Conservation (phyloP, 2,329 filamentous ascomycete genomes). For the Diaporthe sp. region DNA sequence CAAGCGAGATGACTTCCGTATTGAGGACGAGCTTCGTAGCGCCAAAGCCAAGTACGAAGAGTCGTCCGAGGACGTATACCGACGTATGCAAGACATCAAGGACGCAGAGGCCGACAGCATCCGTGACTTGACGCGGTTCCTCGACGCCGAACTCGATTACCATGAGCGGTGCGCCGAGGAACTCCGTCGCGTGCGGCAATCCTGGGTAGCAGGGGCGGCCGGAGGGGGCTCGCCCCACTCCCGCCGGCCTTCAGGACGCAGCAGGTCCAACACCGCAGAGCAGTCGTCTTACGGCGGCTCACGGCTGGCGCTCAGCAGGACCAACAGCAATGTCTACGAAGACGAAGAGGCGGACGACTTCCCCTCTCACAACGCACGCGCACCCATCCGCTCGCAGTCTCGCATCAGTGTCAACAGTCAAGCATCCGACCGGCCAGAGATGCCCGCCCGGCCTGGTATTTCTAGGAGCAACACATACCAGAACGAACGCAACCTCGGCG, state of each 20-base stretch:
- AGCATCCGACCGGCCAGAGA: slow-evolving; percentile 43
- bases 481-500: slow-evolving; percentile 39
- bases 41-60: slow-evolving; percentile 98
- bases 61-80: slow-evolving; percentile 89
- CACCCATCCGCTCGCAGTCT: slow-evolving; percentile 59
- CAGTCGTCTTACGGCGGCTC: slow-evolving; percentile 53
- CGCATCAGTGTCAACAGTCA: slow-evolving; percentile 45
- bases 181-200: slow-evolving; percentile 69
- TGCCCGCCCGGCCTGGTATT: slow-evolving; percentile 53
- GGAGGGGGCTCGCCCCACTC: slow-evolving; percentile 39
- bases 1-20: slow-evolving; percentile 92
- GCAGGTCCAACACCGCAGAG: slow-evolving; percentile 64
- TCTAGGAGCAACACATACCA: slow-evolving; percentile 58
- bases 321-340: slow-evolving; percentile 55
- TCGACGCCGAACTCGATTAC: slow-evolving; percentile 91
- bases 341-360: slow-evolving; percentile 53
- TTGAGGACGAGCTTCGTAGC: slow-evolving; percentile 91
- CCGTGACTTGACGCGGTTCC: slow-evolving; percentile 81
- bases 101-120: slow-evolving; percentile 90
- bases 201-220: slow-evolving; percentile 54
- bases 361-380: slow-evolving; percentile 55
- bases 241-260: slow-evolving; percentile 51
- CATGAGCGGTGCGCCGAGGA: slow-evolving; percentile 93
- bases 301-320: slow-evolving; percentile 47
- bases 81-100: slow-evolving; percentile 97